Base-by-base conservation (phyloP, 352 stramenopile species). In the Phytophthora niederhauseri region DNA sequence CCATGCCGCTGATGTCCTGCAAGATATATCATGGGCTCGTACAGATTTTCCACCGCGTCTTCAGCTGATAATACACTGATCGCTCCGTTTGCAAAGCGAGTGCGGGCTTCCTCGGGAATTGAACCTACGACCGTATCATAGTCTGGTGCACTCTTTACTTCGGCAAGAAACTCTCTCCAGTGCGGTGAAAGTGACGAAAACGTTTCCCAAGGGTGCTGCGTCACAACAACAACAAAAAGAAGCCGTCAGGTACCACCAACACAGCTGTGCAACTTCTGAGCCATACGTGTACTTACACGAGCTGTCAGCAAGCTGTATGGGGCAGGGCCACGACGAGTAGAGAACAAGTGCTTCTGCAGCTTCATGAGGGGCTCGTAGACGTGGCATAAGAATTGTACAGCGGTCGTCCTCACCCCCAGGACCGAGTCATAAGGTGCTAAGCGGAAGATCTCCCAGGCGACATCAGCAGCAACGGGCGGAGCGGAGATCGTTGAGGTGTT, bases 141-240 rank as follows among this genome's bases (percentile, higher is more conserved):
- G 51, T 87, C 81, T 6, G 65, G 26, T 4, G 69, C 64, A 17
- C 57, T 68, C 66, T 92, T 94, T 22, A 93, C 30, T 3, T 68
- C 41, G 2, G 62, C 58, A 4, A 96, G 61, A 6, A 78, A 73
- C 5, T 48, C 51, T 55, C 84, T 78, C 88, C 86, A 96, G 54
- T 94, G 85, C 7, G 74, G 75, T 4, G 84, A 92, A 3, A 93
- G 73, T 3, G 83, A 64, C 28, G 85, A 92, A 64, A 96, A 91
- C n/a, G 85, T 94, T 50, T 96, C 88, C 88, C 88, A 96, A 6
- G 87, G 88, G 55, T 96, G 88, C 88, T 96, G 14, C 48, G 69
- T 34, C 15, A 66, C 2, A 15, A 57, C 19, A 41, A 57, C 55
- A 30, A 36, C 20, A 51, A 45, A 3, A 68, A 49, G 9, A 54